phyloP scores from a whole-genome alignment of 2,329 filamentous ascomycete genomes.

The Juglanconis juglandina region DNA sequence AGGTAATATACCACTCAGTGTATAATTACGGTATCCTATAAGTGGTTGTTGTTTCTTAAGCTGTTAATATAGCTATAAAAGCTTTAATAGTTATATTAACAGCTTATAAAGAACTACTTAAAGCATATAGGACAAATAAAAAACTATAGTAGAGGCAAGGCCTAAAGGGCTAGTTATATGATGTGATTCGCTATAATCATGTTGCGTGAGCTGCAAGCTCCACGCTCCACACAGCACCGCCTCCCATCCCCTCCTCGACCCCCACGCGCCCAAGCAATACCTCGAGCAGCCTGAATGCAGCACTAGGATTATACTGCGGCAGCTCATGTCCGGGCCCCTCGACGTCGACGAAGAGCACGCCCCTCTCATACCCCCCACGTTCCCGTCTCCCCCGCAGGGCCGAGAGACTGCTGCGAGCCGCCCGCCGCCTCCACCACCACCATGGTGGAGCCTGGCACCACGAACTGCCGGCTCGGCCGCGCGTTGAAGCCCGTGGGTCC shows the following conservation, averaged over 20 bases:
- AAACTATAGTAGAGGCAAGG: no score
- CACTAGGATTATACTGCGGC: slow-evolving; percentile 6
- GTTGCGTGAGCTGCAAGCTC: no score
- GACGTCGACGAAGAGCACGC: slow-evolving; percentile 19
- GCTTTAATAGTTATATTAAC: no score
- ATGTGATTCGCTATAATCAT: no score
- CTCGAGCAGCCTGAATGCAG: slow-evolving; percentile 12
- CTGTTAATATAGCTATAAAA: background rate
- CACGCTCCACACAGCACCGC: background rate
- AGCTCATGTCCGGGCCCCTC: slow-evolving; percentile 9
- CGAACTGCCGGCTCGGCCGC: slow-evolving; percentile 59
- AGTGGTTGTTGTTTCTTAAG: background rate
- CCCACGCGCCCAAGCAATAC: slow-evolving; percentile 11
- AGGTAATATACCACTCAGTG: background rate
- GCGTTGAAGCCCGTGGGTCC: slow-evolving; percentile 65
- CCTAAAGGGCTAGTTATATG: no score
- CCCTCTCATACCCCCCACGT: slow-evolving; percentile 8
- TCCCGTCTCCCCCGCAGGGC: slow-evolving; percentile 15
- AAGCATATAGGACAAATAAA: no score
- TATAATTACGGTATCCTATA: background rate
- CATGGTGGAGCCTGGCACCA: slow-evolving; percentile 59
- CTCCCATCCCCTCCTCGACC: slow-evolving; percentile 7
- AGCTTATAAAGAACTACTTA: no score
- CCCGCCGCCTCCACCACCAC: slow-evolving; percentile 28
- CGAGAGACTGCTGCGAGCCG: slow-evolving; percentile 1